Base-by-base conservation (phyloP, 352 stramenopile species). In the Saprolegnia diclina region DNA sequence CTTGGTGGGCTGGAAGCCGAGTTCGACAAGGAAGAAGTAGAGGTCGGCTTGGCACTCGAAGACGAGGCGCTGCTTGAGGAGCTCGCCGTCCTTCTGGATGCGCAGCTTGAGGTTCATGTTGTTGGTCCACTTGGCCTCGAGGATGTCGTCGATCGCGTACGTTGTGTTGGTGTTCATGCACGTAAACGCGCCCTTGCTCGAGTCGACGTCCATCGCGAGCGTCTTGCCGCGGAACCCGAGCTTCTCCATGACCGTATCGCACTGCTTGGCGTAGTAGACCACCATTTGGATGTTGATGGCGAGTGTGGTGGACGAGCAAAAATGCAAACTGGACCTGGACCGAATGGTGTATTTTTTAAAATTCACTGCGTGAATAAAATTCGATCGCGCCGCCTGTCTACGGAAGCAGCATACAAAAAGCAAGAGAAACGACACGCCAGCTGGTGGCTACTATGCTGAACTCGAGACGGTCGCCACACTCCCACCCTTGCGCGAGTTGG, bases 31-130 rank as follows among this genome's bases (percentile, higher is more conserved):
- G 44, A 69, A 69, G 22, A 69, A 69, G 63, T 48, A 69, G 1
- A 69, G 40, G 38, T 69, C 63, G 7, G 63, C 63, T 61, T 69
- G 63, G 53, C 63, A 69, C 29, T 69, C 63, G n/a, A 69, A 69
- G 18, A 69, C 42, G 24, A 61, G 50, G 29, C 54, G 53, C 18
- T 69, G 45, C 26, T 69, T 69, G 45, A 38, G 53, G 16, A 69
- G 13, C 18, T 45, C 22, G 35, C 63, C 63, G 26, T 63, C 63
- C 16, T 21, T 52, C 4, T 52, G 21, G 7, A 69, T 19, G 35
- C 63, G 63, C 29, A 69, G 26, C 37, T 29, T 69, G 26, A 69
- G 18, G 16, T 52, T 69, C 42, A 52, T 52, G 53, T 69, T 29
- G 29, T 37, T 61, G n/a, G 63, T 62, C 63, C 63, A 69, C 37